A percentile compares a stretch with the other conserved stretches of the same genome.
Evolutionary conservation across 176 grass and related monocot genomes (phyloP).

Genomic region (Musa schizocarpa): DNA sequence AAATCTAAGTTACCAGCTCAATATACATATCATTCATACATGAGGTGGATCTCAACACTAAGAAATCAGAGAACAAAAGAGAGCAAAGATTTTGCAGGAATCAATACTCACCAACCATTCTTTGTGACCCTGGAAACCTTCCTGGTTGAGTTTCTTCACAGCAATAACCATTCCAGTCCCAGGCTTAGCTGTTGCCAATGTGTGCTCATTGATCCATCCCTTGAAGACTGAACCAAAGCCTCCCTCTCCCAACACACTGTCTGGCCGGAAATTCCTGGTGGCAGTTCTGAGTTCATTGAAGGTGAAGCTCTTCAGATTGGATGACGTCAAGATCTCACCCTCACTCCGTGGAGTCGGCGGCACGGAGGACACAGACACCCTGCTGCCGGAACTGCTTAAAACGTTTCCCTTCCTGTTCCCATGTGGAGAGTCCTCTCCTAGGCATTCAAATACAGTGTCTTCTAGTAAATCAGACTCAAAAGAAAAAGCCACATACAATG

Average conservation of each 20-base stretch:
- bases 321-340: constrained; percentile 48
- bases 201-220: constrained; percentile 72
- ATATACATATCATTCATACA: neutral
- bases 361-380: constrained; percentile 37
- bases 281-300: constrained; percentile 54
- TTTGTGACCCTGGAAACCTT: constrained; percentile 71
- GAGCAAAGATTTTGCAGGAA: neutral
- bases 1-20: neutral
- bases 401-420: constrained; percentile 21
- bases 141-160: constrained; percentile 85
- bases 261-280: constrained; percentile 63
- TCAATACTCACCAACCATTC: constrained; percentile 62
- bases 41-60: neutral
- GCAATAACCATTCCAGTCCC: constrained; percentile 78
- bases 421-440: constrained; percentile 16
- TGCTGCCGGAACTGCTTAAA: constrained; percentile 39
- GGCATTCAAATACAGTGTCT: constrained; percentile 8
- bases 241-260: constrained; percentile 75
- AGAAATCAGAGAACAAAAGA: neutral
- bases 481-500: constrained; percentile 2
- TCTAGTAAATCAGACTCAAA: constrained; percentile 2
- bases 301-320: constrained; percentile 60
- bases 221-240: constrained; percentile 82
- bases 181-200: constrained; percentile 37
- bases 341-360: constrained; percentile 40